phyloP scores from a whole-genome alignment of 2,329 filamentous ascomycete species.

The Diplocarpon mali region DNA sequence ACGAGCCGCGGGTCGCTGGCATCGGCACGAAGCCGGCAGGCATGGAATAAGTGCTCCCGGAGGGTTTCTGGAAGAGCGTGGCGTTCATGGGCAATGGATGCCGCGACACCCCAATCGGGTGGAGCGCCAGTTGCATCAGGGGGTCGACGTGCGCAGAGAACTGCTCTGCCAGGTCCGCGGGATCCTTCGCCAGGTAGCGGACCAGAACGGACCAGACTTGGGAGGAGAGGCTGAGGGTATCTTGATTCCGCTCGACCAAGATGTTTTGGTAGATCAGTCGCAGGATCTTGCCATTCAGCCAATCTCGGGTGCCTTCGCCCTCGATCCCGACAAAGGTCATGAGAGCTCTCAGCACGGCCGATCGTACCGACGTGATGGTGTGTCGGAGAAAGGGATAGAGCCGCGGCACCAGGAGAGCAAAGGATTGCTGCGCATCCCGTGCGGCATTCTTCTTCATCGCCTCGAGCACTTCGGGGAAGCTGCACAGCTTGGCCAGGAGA shows the following conservation, averaged over 20 bases:
- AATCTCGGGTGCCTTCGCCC: constrained; percentile 67
- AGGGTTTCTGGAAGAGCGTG: constrained; percentile 82
- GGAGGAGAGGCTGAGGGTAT: constrained; percentile 70
- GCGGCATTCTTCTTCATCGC: constrained; percentile 88
- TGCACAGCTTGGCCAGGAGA: constrained; percentile 85
- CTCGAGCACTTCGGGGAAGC: constrained; percentile 82
- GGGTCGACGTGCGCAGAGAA: constrained; percentile 66
- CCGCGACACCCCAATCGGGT: constrained; percentile 84
- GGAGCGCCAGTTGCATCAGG: constrained; percentile 74
- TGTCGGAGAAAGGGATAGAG: constrained; percentile 94
- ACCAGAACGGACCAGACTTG: constrained; percentile 80
- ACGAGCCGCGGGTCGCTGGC: constrained; percentile 32
- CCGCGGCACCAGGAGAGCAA: constrained; percentile 82
- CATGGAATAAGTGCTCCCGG: constrained; percentile 68
- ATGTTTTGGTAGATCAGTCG: constrained; percentile 92
- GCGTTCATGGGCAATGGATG: constrained; percentile 89
- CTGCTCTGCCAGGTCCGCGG: constrained; percentile 56
- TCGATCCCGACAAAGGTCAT: constrained; percentile 87
- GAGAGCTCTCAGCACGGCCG: constrained; percentile 84
- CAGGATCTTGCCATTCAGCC: constrained; percentile 83
- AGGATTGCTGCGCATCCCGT: constrained; percentile 76
- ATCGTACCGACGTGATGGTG: constrained; percentile 90
- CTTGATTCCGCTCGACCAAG: constrained; percentile 80
- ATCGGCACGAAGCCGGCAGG: constrained; percentile 33
- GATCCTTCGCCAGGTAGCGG: constrained; percentile 50